Percentiles rank a stretch among this genome's conserved stretches.
Conservation (phyloP, 345 rosid genomes). For the Rhizophora apiculata region DNA sequence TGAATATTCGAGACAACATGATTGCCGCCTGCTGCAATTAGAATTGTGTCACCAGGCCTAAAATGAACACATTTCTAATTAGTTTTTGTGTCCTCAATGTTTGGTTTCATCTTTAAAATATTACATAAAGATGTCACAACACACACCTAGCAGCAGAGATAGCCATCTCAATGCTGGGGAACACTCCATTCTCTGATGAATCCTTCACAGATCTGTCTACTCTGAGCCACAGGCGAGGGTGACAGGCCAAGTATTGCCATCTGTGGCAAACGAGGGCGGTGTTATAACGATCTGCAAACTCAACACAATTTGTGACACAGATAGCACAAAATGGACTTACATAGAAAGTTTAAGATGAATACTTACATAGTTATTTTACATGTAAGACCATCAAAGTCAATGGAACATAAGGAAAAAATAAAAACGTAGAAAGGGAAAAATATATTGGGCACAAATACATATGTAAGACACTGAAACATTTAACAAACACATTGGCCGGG, state of each 20-base stretch:
- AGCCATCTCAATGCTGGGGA: slow-evolving; percentile 67
- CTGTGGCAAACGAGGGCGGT: slow-evolving; percentile 99
- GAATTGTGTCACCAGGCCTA: slow-evolving; percentile 94
- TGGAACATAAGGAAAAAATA: too few species aligned
- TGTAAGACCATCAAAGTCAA: not conserved
- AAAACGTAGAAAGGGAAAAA: too few species aligned
- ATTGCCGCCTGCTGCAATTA: slow-evolving; percentile 77
- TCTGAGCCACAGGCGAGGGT: slow-evolving; percentile 90
- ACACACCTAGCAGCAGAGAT: slow-evolving; percentile 91
- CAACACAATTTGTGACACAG: slow-evolving; percentile 50
- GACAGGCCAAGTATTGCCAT: slow-evolving; percentile 93
- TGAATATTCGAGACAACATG: slow-evolving; percentile 80
- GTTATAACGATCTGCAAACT: slow-evolving; percentile 99
- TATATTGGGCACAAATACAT: too few species aligned
- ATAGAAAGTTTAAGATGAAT: not conserved
- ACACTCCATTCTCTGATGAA: slow-evolving; percentile 61
- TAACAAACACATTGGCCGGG: too few species aligned
- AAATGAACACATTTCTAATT: slow-evolving; percentile 28
- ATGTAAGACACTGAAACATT: too few species aligned
- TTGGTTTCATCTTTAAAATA: not conserved
- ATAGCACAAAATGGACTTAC: slow-evolving; percentile 17
- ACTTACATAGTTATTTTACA: not conserved
- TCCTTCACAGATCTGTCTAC: slow-evolving; percentile 73
- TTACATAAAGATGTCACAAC: slow-evolving; percentile 3
- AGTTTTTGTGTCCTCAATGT: slow-evolving; percentile 7